phyloP scores from a whole-genome alignment of 805 yeast genomes.

The Zygotorulaspora chibaensis region DNA sequence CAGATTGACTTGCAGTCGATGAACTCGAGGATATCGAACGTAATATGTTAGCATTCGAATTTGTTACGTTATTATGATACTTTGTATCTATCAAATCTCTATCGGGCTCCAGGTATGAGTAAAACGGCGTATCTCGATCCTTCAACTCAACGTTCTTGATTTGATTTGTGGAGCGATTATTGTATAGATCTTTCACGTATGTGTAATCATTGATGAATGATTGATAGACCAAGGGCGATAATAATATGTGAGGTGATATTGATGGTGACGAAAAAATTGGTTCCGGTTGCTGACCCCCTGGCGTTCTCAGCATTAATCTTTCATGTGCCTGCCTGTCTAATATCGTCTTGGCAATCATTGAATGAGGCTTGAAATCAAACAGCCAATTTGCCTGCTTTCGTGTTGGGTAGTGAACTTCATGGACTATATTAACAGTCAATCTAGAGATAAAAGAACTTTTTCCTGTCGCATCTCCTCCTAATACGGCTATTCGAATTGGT shows the following conservation, averaged over 20 bases:
- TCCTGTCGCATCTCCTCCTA: constrained; percentile 59
- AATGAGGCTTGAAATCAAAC: constrained; percentile 48
- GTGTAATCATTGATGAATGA: constrained; percentile 29
- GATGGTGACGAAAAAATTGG: constrained; percentile 34
- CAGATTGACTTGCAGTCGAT: neutral
- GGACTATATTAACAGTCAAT: constrained; percentile 44
- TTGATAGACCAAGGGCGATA: constrained; percentile 40
- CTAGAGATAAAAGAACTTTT: constrained; percentile 55
- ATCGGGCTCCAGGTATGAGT: constrained; percentile 10
- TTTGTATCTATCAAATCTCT: constrained; percentile 1
- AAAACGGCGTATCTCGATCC: constrained; percentile 11
- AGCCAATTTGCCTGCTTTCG: constrained; percentile 54
- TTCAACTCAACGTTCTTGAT: constrained; percentile 12
- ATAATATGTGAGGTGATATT: constrained; percentile 27
- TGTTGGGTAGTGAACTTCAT: constrained; percentile 76
- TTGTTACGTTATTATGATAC: constrained; percentile 12
- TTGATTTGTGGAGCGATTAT: constrained; percentile 17
- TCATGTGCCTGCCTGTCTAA: constrained; percentile 46
- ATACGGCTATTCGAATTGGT: constrained; percentile 55
- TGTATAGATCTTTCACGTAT: constrained; percentile 15
- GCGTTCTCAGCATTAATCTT: constrained; percentile 37
- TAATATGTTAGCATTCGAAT: constrained; percentile 17
- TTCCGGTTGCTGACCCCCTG: constrained; percentile 24
- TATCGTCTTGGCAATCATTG: constrained; percentile 38
- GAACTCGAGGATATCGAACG: constrained; percentile 9